A percentile compares a stretch with the other conserved stretches of the same genome.
Evolutionary conservation across 179 eudicot species (phyloP).

Genomic region (Carnegiea gigantea): DNA sequence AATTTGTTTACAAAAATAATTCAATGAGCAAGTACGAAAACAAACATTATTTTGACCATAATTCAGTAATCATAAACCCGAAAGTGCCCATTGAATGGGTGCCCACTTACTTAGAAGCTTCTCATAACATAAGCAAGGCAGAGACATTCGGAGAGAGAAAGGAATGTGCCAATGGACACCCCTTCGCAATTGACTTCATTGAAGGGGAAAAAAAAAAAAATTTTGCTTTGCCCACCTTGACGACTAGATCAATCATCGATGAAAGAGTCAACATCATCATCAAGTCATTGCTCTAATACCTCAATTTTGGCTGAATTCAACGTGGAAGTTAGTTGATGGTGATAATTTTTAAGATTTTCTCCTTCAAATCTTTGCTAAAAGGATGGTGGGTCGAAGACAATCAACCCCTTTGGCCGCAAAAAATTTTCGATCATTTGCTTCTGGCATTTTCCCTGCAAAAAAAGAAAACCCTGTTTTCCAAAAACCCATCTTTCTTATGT

Average conservation of each 20-base stretch:
- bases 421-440: constrained; percentile 1
- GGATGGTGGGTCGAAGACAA: constrained; percentile 24
- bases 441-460: constrained; percentile 2
- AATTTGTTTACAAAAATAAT: too few species aligned
- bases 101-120: too few species aligned
- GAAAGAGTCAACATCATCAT: background rate
- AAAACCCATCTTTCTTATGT: background rate
- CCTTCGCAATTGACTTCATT: background rate
- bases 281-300: background rate
- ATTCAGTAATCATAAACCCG: too few species aligned
- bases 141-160: background rate
- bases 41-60: too few species aligned
- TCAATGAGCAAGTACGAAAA: too few species aligned
- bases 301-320: constrained; percentile 4
- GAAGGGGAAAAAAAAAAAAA: background rate
- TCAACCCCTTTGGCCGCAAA: constrained; percentile 2
- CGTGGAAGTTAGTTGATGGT: background rate
- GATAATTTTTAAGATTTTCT: background rate
- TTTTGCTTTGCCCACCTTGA: background rate
- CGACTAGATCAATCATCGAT: background rate
- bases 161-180: background rate
- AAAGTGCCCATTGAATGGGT: too few species aligned
- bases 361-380: constrained; percentile 3
- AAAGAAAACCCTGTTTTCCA: constrained; percentile 7
- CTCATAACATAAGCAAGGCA: background rate